Evolutionary conservation across 2,329 filamentous ascomycete genomes (phyloP).

Genomic region (Alternaria sp.): DNA sequence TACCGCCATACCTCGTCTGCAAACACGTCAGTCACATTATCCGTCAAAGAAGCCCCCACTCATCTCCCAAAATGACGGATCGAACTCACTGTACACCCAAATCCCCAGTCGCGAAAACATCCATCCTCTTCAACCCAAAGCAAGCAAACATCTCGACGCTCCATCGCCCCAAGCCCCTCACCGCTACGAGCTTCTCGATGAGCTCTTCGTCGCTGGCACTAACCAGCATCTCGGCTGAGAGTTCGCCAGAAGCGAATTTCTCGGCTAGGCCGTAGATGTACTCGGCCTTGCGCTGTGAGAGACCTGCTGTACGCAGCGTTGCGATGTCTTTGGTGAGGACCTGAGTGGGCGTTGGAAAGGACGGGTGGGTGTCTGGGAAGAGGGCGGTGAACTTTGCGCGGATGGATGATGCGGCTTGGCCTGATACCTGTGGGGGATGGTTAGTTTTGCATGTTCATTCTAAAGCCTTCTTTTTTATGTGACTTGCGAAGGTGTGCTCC

Average conservation of each 20-base stretch:
- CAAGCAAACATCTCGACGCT: constrained; percentile 91
- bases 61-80: too few relatives aligned
- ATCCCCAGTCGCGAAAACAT: constrained; percentile 92
- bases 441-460: background rate
- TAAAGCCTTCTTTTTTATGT: background rate
- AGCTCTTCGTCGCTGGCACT: constrained; percentile 85
- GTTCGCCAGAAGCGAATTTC: constrained; percentile 77
- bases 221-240: constrained; percentile 77
- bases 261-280: constrained; percentile 86
- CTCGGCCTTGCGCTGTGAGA: constrained; percentile 94
- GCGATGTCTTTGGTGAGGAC: constrained; percentile 68
- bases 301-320: constrained; percentile 78
- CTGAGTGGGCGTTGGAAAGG: constrained; percentile 78
- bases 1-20: constrained; percentile 81
- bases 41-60: background rate
- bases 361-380: constrained; percentile 59
- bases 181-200: constrained; percentile 79
- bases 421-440: constrained; percentile 67
- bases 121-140: constrained; percentile 91
- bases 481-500: too few relatives aligned
- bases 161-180: constrained; percentile 87
- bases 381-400: constrained; percentile 65
- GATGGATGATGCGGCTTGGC: constrained; percentile 88
- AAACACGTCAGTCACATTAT: background rate
- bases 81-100: constrained; percentile 89